Evolutionary conservation across 2,329 filamentous ascomycete genomes (phyloP), one percentile per base, ranked within the genome.

Genomic region (Fusarium dlaminii): DNA sequence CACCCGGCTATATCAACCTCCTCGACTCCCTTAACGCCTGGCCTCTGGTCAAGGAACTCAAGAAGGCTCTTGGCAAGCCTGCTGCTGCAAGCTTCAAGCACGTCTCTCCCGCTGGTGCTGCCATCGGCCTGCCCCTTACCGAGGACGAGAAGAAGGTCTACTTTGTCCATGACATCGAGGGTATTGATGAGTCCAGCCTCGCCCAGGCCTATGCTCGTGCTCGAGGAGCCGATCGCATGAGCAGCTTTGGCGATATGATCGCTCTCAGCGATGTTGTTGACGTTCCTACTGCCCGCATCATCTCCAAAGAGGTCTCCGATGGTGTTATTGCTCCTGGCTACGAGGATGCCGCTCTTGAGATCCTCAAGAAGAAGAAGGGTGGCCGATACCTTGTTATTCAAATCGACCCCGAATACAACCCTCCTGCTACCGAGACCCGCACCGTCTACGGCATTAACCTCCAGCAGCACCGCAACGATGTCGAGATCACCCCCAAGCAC

Each of bases 41-140:
- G 96, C 94, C 94, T 12, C 87, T 99, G 69, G 96, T 99, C 66
- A 97, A 97, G 88, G 96, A 99, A 86, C 90, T 99, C 79, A 97
- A 95, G 87, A 87, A 93, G 77, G 94, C 96, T 29, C 91, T 98
- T 29, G 92, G 93, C 77, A 92, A 93, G 83, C 94, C 96, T 39
- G 96, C 96, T 61, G 96, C 96, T 36, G 96, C 96, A 73, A 98
- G 94, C 82, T 99, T 99, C 91, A 99, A 98, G 90, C 96, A 99
- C 83, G 96, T 98, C 72, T 99, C 96, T 15, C 96, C 96, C 27
- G 96, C 96, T 48, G 96, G 96, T 80, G 96, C 96, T 67, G 96
- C 96, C 75, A 96, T 99, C 79, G 96, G 95, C 76, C 91, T 96
- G 12, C 94, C 95, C 29, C 89, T 99, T 74, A 94, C 87, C 74